Evolutionary conservation across 208 protist genomes (phyloP).

Genomic region (Trypanosomatidae sp.): DNA sequence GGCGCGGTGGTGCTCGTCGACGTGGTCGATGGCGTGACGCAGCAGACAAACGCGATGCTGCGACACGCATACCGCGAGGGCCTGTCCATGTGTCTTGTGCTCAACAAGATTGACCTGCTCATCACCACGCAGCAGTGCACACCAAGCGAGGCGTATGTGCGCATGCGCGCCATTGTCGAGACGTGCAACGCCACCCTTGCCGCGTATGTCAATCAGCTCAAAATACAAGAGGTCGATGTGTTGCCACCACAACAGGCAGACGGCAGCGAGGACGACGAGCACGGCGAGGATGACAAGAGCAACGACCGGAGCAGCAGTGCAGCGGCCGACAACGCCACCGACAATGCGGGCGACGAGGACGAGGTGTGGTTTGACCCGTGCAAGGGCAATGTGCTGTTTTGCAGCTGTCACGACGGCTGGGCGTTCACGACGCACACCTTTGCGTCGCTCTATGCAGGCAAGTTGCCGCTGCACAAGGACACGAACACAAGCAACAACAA

Average conservation of each 20-base stretch:
- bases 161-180: slow-evolving; percentile 91
- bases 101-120: slow-evolving; percentile 99
- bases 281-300: no score
- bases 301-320: no score
- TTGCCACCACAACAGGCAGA: no score
- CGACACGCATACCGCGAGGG: slow-evolving; percentile 93
- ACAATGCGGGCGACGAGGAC: slow-evolving; percentile 63
- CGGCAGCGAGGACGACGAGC: no score
- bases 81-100: slow-evolving; percentile 92
- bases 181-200: slow-evolving; percentile 86
- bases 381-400: slow-evolving; percentile 97
- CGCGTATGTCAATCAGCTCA: slow-evolving; percentile 67
- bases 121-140: slow-evolving; percentile 90
- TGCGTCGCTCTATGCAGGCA: slow-evolving; percentile 82
- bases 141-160: slow-evolving; percentile 84
- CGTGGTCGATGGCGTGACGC: slow-evolving; percentile 96
- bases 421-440: slow-evolving; percentile 86
- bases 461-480: slow-evolving; percentile 41
- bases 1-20: slow-evolving; percentile 97
- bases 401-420: slow-evolving; percentile 91
- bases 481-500: no score
- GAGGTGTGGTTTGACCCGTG: slow-evolving; percentile 94
- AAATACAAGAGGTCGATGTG: slow-evolving; percentile 66
- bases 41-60: slow-evolving; percentile 92
- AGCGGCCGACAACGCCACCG: no score